phyloP scores from a whole-genome alignment of 1,139 yeast genomes.

The Protomyces gravidus region DNA sequence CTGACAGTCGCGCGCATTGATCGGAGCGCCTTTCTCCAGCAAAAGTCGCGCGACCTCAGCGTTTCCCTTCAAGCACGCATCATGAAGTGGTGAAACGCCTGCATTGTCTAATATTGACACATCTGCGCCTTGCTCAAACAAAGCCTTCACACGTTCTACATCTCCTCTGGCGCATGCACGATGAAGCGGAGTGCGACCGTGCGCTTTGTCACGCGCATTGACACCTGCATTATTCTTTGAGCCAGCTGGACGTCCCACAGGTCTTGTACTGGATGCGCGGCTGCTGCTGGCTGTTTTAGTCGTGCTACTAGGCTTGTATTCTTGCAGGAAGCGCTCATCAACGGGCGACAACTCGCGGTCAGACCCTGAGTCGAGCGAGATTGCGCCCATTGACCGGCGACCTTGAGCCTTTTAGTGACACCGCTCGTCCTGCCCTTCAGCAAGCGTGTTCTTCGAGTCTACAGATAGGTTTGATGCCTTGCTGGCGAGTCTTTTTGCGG shows the following conservation, averaged over 20 bases:
- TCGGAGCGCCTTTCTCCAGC: conserved; percentile 4
- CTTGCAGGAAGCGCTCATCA: background rate
- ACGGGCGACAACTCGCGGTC: background rate
- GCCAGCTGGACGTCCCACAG: background rate
- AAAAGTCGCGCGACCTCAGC: conserved; percentile 2
- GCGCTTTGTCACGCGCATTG: conserved; percentile 19
- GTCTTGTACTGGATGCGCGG: background rate
- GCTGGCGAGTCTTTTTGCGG: too few species aligned
- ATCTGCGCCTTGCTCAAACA: conserved; percentile 14
- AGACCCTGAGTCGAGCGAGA: background rate
- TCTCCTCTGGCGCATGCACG: conserved; percentile 13
- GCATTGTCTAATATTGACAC: conserved; percentile 18
- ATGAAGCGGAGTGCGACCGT: conserved; percentile 20
- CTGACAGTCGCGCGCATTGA: conserved; percentile 20
- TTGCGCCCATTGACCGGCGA: background rate
- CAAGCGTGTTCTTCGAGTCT: too few species aligned
- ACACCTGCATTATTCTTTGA: background rate
- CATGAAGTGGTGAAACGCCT: conserved; percentile 22
- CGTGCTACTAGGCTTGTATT: background rate
- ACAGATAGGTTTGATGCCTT: too few species aligned
- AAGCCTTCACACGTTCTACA: conserved; percentile 7
- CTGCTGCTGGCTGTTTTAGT: background rate
- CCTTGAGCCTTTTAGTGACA: too few species aligned
- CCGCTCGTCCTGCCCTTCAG: too few species aligned
- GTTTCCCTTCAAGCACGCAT: conserved; percentile 14